Evolutionary conservation across 2,329 filamentous ascomycete genomes (phyloP).

Genomic region (Pyrenophora seminiperda): DNA sequence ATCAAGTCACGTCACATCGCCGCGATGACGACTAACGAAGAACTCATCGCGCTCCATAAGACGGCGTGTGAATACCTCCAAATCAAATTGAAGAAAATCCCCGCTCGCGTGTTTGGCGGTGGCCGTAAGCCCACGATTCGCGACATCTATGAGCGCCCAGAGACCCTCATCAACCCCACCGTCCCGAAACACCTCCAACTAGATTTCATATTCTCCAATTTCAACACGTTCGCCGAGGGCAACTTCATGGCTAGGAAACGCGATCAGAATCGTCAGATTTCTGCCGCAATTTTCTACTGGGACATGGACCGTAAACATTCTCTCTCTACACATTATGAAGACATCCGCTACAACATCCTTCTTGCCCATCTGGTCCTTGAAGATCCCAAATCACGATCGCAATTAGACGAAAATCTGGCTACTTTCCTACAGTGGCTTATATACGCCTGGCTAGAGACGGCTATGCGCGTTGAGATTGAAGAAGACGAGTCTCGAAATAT

Average conservation of each 20-base stretch:
- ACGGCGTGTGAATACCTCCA: neutral
- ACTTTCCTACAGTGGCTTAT: conserved; percentile 3
- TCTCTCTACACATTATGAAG: conserved; percentile 1
- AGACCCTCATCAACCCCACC: too few species aligned
- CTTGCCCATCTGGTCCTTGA: conserved; percentile 1
- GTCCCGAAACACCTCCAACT: neutral
- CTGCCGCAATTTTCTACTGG: conserved; percentile 8
- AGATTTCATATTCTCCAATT: neutral
- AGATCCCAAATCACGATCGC: neutral
- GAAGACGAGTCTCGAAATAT: neutral
- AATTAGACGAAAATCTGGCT: neutral
- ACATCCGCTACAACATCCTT: conserved; percentile 6
- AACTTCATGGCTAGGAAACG: conserved; percentile 6
- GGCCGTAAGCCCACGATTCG: too few species aligned
- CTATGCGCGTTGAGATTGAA: neutral
- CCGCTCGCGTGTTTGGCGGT: neutral
- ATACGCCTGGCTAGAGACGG: conserved; percentile 5
- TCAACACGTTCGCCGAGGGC: neutral
- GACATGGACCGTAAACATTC: conserved; percentile 8
- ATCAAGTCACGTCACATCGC: too few species aligned
- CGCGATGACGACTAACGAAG: neutral
- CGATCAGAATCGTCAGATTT: neutral
- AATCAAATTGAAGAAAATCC: conserved; percentile 1
- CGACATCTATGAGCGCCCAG: too few species aligned
- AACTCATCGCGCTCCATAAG: conserved; percentile 1